A percentile compares a stretch with the other conserved stretches of the same genome.
Conservation (phyloP, 2,329 filamentous ascomycete genomes). For the Aspergillus clavatus region DNA sequence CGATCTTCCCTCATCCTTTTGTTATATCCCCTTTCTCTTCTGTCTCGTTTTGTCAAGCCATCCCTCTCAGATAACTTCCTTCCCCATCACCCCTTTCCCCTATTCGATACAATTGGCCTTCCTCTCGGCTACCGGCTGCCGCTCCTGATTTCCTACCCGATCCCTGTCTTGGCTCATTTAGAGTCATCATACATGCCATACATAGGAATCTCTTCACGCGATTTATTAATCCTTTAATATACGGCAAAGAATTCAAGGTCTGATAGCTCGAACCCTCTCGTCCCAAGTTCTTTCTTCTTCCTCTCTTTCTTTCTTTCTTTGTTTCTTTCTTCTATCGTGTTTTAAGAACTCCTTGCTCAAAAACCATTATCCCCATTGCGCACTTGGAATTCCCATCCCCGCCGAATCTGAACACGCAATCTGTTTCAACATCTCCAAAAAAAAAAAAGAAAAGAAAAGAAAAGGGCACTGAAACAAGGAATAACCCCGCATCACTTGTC, state of each 20-base stretch:
- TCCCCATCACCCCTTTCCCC: background rate
- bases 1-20: background rate
- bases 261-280: slow-evolving; percentile 4
- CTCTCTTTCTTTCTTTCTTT: background rate
- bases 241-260: background rate
- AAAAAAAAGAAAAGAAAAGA: no score
- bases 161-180: slow-evolving; percentile 1
- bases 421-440: background rate
- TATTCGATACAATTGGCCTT: background rate
- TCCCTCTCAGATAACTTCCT: no score
- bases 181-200: slow-evolving; percentile 2
- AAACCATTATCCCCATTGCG: background rate
- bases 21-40: background rate
- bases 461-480: background rate
- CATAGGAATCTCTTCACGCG: slow-evolving; percentile 8
- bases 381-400: background rate
- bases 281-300: background rate
- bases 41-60: no score
- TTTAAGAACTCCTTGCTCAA: background rate
- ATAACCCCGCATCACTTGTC: slow-evolving; percentile 2
- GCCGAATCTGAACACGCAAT: background rate
- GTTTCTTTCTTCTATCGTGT: background rate
- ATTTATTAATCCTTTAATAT: slow-evolving; percentile 7
- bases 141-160: background rate
- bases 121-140: background rate